These are phyloP conservation scores for Adansonia digitata DNA, from an alignment of 345 rosid species.

Conservation along the genomic window DNA sequence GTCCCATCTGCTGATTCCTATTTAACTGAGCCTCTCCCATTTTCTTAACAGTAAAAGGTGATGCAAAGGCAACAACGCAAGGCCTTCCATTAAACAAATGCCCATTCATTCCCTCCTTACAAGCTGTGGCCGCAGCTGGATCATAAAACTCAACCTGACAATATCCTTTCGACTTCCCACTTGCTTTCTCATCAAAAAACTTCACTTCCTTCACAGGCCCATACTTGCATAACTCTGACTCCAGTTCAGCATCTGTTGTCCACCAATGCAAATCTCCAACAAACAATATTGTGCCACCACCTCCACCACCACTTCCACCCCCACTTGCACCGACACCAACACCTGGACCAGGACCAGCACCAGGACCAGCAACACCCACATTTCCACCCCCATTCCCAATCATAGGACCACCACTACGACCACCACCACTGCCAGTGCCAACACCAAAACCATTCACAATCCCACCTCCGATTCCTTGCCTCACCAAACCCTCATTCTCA, in stretches of 20 bases:
- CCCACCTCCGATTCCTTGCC: neutral
- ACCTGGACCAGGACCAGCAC: neutral
- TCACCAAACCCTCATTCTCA: neutral
- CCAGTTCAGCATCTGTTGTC: constrained; percentile 88
- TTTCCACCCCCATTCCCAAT: neutral
- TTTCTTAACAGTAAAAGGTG: too few relatives aligned
- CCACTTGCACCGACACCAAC: neutral
- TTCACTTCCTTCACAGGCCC: constrained; percentile 79
- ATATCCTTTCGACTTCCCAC: constrained; percentile 87
- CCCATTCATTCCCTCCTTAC: constrained; percentile 84
- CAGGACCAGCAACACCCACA: neutral
- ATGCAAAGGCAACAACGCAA: constrained; percentile 83
- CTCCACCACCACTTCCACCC: neutral
- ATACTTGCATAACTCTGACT: constrained; percentile 54
- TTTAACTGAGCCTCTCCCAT: too few relatives aligned
- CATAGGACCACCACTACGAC: neutral
- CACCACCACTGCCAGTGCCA: too few relatives aligned
- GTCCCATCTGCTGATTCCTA: neutral
- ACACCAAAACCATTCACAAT: neutral
- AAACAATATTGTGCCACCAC: constrained; percentile 57
- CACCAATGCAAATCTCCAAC: constrained; percentile 91
- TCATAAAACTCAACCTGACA: constrained; percentile 86
- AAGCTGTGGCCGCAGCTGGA: constrained; percentile 56
- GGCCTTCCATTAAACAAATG: constrained; percentile 67
- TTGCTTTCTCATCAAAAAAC: constrained; percentile 80